Base-by-base conservation (phyloP, 1,284 basidiomycete genomes). In the Volvariella volvacea region DNA sequence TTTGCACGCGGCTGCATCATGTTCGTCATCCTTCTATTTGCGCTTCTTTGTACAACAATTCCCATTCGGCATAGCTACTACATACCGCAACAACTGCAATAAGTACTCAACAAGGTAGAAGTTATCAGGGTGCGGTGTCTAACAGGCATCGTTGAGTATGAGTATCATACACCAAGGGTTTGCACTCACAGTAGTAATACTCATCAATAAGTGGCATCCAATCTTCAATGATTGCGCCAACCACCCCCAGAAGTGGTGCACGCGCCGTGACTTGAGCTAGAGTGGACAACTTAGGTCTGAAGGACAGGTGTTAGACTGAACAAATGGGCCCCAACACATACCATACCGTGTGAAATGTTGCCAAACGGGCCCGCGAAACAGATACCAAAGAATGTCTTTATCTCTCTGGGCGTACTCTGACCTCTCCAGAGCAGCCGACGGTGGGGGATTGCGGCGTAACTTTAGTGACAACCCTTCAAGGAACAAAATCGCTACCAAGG, bases 161-260 rank as follows among this genome's bases (percentile, higher is more conserved):
- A 6, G 6, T 6, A 4, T 7, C n/a, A 36, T 36, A 7, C 14
- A 36, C 34, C 14, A n/a, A 36, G 8, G n/a, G 8, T 20, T 36
- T 6, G 6, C 20, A 76, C 89, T 58, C 55, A 92, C 91, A 96
- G 70, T 93, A 96, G 70, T 95, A 87, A 68, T 95, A 95, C 60
- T 93, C 89, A 63, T 97, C 88, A 51, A 97, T 91, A 55, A 97
- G 68, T 8, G 92, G 92, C 51, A 96, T 78, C 84, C 94, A 97
- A 57, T 94, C 92, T 52, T 81, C 80, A 49, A 93, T 64, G 45
- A 96, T 70, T 17, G 82, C 80, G 45, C 89, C 79, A 22, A 92
- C 64, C 41, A 95, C 59, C 20, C 86, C 82, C 20, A 97, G 56
- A 30, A 95, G 48, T 19, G 92, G 91, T 42, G 77, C 74, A 48